Evolutionary conservation across 2,329 filamentous ascomycete genomes (phyloP), one percentile per base, ranked within the genome.

Genomic region (Hypomyces perniciosus): DNA sequence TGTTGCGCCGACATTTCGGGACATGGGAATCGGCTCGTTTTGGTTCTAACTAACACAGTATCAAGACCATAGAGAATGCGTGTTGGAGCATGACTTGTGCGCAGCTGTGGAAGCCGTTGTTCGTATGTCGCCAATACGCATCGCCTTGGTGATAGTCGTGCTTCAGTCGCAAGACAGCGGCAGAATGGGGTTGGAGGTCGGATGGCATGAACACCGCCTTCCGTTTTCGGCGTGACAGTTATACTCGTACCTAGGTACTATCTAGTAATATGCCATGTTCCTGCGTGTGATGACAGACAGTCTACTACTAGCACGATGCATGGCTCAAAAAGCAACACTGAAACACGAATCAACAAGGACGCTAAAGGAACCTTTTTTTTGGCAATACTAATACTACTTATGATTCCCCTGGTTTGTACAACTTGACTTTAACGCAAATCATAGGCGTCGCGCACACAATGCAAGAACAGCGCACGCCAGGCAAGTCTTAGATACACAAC

Each of bases 1-100:
- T 35, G 68, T 61, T 48, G 61, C 57, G 54, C 62, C 59, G 54
- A 65, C 70, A 69, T 73, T 67, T 62, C 70, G 72, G 57, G 69
- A 68, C 71, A 73, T 72, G 57, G 59, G 48, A 47, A 56, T 52
- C 48, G 51, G 47, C 43, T 44, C 39, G 52, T 42, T 45, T 50
- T 20, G 20, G 20, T 20, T 20, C 20, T 20, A 20, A 52, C 59
- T 54, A 57, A 57, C 48, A 53, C 53, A 49, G 37, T 48, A 50
- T 39, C 40, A 41, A 40, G 29, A 31, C 51, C 50, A 50, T 48
- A 42, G n/a, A 42, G 29, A n/a, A 28, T 44, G 30, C 26, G 31
- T 41, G 42, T 31, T 46, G 41, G 48, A 51, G 44, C 56, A 57
- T 52, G 45, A 29, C 53, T 48, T 33, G 51, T n/a, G 35, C 40